Conservation (phyloP, 2,329 filamentous ascomycete species). For the Apiospora arundinis region DNA sequence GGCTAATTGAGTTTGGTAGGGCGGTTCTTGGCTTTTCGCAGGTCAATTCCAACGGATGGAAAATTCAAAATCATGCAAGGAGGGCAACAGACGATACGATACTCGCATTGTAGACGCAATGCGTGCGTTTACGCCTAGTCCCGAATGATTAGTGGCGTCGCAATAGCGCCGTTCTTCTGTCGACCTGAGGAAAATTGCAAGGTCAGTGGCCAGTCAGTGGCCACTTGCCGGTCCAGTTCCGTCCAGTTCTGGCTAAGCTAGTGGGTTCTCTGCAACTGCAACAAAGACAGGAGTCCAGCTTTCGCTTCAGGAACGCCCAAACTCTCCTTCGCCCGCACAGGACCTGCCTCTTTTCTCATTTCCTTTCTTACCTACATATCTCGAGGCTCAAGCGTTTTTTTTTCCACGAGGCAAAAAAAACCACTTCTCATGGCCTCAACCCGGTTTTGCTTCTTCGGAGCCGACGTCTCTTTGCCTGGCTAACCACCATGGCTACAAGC, state of each 20-base stretch:
- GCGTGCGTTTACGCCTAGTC: neutral
- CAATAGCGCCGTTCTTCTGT: conserved; percentile 11
- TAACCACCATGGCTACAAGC: conserved; percentile 14
- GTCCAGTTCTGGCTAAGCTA: conserved; percentile 8
- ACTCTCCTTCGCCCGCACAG: conserved; percentile 1
- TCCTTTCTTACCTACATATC: conserved; percentile 2
- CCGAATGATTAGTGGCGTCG: conserved; percentile 1
- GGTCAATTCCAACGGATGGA: neutral
- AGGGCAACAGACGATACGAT: conserved; percentile 14
- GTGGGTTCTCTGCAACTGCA: neutral
- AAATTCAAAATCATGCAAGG: conserved; percentile 16
- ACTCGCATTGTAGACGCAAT: conserved; percentile 6
- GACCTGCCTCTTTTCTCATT: neutral
- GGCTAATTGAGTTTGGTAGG: conserved; percentile 19
- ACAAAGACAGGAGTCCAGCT: conserved; percentile 6
- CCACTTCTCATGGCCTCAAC: neutral
- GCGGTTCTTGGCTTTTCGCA: neutral
- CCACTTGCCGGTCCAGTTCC: neutral
- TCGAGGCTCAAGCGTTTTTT: neutral
- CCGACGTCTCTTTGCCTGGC: conserved; percentile 2
- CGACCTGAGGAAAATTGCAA: conserved; percentile 12
- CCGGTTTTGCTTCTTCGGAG: conserved; percentile 2
- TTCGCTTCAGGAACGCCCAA: conserved; percentile 6
- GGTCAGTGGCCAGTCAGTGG: neutral
- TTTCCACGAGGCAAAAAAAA: neutral